These are phyloP conservation scores for Theobroma grandiflorum DNA, from an alignment of 441 rosid species.

Conservation along the genomic window DNA sequence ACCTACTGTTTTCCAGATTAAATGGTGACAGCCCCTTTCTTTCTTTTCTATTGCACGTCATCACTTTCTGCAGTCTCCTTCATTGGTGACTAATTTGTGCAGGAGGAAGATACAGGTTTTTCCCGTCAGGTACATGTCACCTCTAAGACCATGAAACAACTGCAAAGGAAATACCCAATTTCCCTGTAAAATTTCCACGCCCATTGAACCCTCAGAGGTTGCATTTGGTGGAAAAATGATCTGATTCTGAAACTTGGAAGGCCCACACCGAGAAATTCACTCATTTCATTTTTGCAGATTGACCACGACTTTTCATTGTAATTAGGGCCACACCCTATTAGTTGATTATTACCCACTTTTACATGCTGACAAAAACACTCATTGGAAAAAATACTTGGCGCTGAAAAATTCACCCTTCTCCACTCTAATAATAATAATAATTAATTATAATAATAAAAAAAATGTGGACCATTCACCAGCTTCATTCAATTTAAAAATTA, in stretches of 20 bases:
- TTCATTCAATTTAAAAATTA: neutral
- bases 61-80: neutral
- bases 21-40: slow-evolving; percentile 10
- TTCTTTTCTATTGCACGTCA: neutral
- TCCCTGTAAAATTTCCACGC: neutral
- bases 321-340: slow-evolving; percentile 18
- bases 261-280: slow-evolving; percentile 7
- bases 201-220: too few species aligned
- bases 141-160: neutral
- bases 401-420: neutral
- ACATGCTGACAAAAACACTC: slow-evolving; percentile 13
- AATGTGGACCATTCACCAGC: neutral
- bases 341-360: neutral
- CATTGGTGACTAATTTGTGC: neutral
- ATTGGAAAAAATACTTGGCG: slow-evolving; percentile 6
- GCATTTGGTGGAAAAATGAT: neutral
- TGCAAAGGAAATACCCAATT: neutral
- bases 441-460: neutral
- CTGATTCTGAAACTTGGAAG: neutral
- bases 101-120: neutral
- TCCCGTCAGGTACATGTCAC: neutral
- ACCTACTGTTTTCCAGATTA: slow-evolving; percentile 34
- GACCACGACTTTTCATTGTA: slow-evolving; percentile 11
- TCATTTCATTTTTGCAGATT: slow-evolving; percentile 3
- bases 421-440: too few species aligned